phyloP scores from a whole-genome alignment of 495 filamentous ascomycete species.

The Alectoria sarmentosa region DNA sequence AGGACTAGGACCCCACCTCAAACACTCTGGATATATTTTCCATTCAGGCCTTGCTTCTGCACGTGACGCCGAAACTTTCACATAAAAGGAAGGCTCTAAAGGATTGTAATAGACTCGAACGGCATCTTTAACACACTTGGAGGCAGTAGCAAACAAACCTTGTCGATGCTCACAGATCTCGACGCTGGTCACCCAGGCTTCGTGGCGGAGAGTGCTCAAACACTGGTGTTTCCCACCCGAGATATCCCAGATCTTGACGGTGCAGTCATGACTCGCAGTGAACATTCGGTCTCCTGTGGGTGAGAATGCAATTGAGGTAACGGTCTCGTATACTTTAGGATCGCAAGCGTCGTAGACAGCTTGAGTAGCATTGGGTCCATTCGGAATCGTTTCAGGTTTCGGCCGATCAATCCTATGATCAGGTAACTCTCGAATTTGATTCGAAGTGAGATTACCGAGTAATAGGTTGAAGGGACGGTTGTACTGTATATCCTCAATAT shows the following conservation, averaged over 20 bases:
- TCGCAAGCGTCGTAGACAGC: constrained; percentile 58
- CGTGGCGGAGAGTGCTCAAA: constrained; percentile 52
- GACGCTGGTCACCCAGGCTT: constrained; percentile 64
- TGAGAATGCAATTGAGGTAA: constrained; percentile 69
- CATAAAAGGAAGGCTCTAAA: constrained; percentile 27
- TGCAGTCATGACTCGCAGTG: constrained; percentile 75
- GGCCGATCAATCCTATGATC: constrained; percentile 61
- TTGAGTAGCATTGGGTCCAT: constrained; percentile 43
- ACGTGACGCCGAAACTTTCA: constrained; percentile 40
- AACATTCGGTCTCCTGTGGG: constrained; percentile 50
- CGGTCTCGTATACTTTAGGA: constrained; percentile 65
- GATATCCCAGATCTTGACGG: constrained; percentile 68
- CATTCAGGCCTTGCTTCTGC: constrained; percentile 41
- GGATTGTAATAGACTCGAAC: constrained; percentile 31
- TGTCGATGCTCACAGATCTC: constrained; percentile 42
- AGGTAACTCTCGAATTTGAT: constrained; percentile 55
- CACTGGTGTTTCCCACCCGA: constrained; percentile 31
- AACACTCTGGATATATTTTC: constrained; percentile 59
- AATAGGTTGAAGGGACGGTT: constrained; percentile 74
- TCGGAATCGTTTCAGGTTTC: constrained; percentile 37
- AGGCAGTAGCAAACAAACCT: constrained; percentile 47
- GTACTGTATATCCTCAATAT: constrained; percentile 74
- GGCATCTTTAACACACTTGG: constrained; percentile 28
- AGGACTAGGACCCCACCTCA: constrained; percentile 59
- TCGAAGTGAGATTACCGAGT: constrained; percentile 53